Evolutionary conservation across 352 stramenopile genomes (phyloP), one percentile per base, ranked within the genome.

Genomic region (Globisporangium nunn): DNA sequence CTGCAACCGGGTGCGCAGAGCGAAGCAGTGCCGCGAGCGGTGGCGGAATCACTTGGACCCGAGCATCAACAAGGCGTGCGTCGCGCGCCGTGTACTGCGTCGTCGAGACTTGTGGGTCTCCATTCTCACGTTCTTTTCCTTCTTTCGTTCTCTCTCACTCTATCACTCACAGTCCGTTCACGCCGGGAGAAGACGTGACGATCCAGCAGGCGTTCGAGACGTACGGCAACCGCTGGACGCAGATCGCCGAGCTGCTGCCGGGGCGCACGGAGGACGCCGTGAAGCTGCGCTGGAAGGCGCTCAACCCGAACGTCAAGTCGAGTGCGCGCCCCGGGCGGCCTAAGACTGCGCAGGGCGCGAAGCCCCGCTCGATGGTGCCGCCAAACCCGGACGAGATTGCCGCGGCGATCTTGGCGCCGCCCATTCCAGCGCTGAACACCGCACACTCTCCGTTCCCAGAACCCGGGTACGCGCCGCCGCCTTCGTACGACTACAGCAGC

Each of bases 271-370:
- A 96, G 59, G 91, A 97, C 58, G 81, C 81, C 0, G 85, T 97
- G 8, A 96, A 96, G 72, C 96, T 96, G 59, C 78, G 85, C 6
- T 96, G 87, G 87, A 96, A 96, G 60, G 90, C 82, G 61, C 71
- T 95, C 17, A 84, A 91, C 57, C 78, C 78, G 48, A 79, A 87
- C 31, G 61, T 77, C 37, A 85, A 78, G 55, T 68, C 78, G 18
- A 80, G 74, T 44, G 68, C 76, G 10, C 84, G 81, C 31, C 78
- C 76, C 4, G 78, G 78, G 15, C 78, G 78, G 40, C 78, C 78
- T 14, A 81, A 79, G 49, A 56, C 83, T 5, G 78, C 86, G 60
- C 67, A 73, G n/a, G 72, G 76, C 5, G 71, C 82, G 64, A 84
- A 81, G 33, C 52, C 73, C 17, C 70, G 72, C 1, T 72, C 70